Evolutionary conservation across 306 rosid genomes (phyloP).

Genomic region (Biancaea sappan): DNA sequence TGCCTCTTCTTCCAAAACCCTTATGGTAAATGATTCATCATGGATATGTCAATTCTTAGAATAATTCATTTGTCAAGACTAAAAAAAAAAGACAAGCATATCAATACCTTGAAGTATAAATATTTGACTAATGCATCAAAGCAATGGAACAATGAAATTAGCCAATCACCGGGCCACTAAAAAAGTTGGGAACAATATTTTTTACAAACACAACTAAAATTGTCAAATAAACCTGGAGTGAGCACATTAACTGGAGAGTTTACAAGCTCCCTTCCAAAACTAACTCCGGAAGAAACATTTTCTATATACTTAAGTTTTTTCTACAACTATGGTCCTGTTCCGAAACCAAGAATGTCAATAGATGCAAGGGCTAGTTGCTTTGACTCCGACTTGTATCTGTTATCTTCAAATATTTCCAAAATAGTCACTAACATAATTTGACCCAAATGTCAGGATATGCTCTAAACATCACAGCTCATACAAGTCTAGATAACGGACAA

Average conservation of each 20-base stretch:
- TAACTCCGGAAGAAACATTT: conserved; percentile 60
- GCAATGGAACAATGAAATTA: conserved; percentile 15
- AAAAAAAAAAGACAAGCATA: no score
- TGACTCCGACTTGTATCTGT: conserved; percentile 59
- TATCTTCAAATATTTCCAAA: conserved; percentile 71
- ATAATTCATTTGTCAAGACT: background rate
- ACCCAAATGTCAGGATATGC: conserved; percentile 18
- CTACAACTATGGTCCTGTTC: conserved; percentile 68
- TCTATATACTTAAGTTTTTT: conserved; percentile 72
- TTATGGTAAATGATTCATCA: conserved; percentile 45
- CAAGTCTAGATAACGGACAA: background rate
- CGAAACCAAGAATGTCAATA: conserved; percentile 74
- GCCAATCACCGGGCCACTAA: background rate
- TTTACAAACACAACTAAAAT: background rate
- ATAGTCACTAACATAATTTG: conserved; percentile 53
- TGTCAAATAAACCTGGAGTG: conserved; percentile 66
- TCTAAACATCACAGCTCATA: no score
- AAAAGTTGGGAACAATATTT: background rate
- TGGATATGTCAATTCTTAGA: conserved; percentile 28
- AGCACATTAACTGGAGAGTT: conserved; percentile 87
- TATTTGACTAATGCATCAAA: background rate
- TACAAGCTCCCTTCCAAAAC: conserved; percentile 71
- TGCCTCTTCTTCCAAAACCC: conserved; percentile 76
- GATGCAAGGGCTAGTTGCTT: conserved; percentile 62
- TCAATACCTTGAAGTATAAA: no score